Evolutionary conservation across 2,329 filamentous ascomycete genomes (phyloP), one percentile per base, ranked within the genome.

Genomic region (Colletotrichum karsti): DNA sequence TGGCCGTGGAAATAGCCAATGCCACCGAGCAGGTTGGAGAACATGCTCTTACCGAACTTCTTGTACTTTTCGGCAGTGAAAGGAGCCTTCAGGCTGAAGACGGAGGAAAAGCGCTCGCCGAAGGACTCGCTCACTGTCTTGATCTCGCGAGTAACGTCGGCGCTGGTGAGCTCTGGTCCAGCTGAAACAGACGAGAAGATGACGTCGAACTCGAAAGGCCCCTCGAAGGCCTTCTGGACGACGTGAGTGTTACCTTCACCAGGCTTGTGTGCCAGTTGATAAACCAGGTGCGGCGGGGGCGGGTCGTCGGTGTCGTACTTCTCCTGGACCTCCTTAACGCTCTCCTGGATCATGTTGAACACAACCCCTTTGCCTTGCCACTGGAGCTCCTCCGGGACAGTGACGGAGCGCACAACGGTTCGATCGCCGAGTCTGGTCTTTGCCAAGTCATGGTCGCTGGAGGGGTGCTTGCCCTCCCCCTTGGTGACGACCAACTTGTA

Each of bases 1-100:
- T 96, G 87, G 42, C 96, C 96, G 75, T 97, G 88, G 82, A 99
- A 99, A 81, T 97, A 98, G 8, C 96, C 96, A 73, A 98, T 93
- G 51, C 96, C 96, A 63, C 96, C 96, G 37, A 97, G 86, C 35
- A 99, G 84, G 78, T 98, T 99, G 2, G 95, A 98, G 73, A 99
- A 93, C 85, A 99, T 92, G 71, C 92, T 95, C 78, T 93, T 93
- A 70, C 91, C 93, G 78, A 98, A 98, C 64, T 86, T 86, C 53
- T 89, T 85, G 77, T 97, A 96, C 74, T 93, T 90, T 3, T 89
- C 85, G 4, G 88, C 86, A 18, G 88, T 83, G 79, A 96, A 99
- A 0, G 96, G 95, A 0, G 90, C 83, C 74, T 94, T 87, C 1
- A 94, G 90, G 58, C 90, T 84, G 76, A 96, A 92, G 33, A 93